phyloP scores from a whole-genome alignment of 306 rosid species.

The Bauhinia variegata region DNA sequence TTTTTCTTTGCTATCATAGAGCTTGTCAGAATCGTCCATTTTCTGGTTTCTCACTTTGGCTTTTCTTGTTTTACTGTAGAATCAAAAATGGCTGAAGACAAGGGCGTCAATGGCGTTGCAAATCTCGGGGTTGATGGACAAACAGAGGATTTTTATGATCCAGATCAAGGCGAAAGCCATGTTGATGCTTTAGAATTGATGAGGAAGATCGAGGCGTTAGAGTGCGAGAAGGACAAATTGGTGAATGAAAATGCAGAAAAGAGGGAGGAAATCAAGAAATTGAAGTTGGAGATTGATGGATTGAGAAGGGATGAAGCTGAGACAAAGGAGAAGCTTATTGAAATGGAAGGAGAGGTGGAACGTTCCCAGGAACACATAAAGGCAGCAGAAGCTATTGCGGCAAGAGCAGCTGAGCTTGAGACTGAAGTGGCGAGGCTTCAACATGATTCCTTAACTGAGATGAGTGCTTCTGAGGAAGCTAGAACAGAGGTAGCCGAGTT shows the following conservation, averaged over 20 bases:
- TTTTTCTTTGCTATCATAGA: constrained; percentile 1
- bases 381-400: constrained; percentile 54
- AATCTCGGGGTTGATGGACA: constrained; percentile 31
- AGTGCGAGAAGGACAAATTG: constrained; percentile 57
- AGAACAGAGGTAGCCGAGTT: constrained; percentile 48
- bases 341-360: constrained; percentile 54
- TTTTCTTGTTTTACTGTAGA: constrained; percentile 20
- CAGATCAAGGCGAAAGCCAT: constrained; percentile 44
- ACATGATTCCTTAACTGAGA: constrained; percentile 58
- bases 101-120: constrained; percentile 47
- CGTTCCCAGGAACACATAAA: constrained; percentile 43
- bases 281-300: constrained; percentile 54
- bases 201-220: constrained; percentile 56
- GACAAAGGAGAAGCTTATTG: constrained; percentile 53
- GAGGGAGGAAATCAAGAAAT: constrained; percentile 53
- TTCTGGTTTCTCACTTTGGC: background rate
- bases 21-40: background rate
- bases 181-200: constrained; percentile 33
- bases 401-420: constrained; percentile 77
- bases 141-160: constrained; percentile 46
- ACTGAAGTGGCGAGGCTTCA: constrained; percentile 77
- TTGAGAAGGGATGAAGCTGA: constrained; percentile 46
- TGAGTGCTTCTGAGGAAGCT: constrained; percentile 52
- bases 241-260: constrained; percentile 45
- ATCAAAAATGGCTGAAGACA: constrained; percentile 66